These are phyloP conservation scores for Lipomyces mesembrius DNA, from an alignment of 805 yeast species.

Conservation along the genomic window DNA sequence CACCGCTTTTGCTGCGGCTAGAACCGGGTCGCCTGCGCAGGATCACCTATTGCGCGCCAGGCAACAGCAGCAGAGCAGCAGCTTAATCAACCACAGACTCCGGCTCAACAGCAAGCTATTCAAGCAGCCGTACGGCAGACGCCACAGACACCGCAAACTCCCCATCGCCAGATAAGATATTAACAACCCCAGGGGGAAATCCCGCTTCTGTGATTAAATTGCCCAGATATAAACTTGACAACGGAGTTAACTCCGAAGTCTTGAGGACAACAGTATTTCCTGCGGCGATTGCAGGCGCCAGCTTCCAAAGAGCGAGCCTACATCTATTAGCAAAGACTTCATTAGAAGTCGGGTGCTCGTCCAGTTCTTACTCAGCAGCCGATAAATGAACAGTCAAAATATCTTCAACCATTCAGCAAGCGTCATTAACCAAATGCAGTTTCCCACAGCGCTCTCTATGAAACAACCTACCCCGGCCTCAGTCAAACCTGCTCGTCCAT, in stretches of 20 bases:
- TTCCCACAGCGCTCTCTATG: conserved; percentile 70
- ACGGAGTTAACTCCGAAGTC: conserved; percentile 77
- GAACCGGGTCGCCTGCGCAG: conserved; percentile 16
- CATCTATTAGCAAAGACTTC: not conserved
- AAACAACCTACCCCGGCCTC: conserved; percentile 68
- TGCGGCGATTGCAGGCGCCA: conserved; percentile 81
- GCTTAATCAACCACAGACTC: conserved; percentile 19
- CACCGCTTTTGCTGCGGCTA: conserved; percentile 9
- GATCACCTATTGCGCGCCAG: conserved; percentile 19
- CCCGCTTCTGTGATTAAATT: conserved; percentile 65
- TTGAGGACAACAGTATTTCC: conserved; percentile 76
- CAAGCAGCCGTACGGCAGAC: conserved; percentile 12
- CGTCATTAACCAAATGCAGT: conserved; percentile 45
- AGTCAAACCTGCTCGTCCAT: conserved; percentile 74
- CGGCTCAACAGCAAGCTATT: conserved; percentile 19
- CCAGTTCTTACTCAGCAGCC: conserved; percentile 46
- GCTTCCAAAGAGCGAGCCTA: conserved; percentile 59
- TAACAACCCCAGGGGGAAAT: conserved; percentile 76
- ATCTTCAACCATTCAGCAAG: conserved; percentile 42
- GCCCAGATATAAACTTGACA: conserved; percentile 67
- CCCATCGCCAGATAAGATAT: conserved; percentile 65
- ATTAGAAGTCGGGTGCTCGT: conserved; percentile 27
- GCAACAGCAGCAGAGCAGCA: no score
- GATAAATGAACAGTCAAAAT: conserved; percentile 48
- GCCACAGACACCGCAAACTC: conserved; percentile 13